Base-by-base conservation (phyloP, 1,139 yeast genomes). In the Magnusiomyces tetraspermus region DNA sequence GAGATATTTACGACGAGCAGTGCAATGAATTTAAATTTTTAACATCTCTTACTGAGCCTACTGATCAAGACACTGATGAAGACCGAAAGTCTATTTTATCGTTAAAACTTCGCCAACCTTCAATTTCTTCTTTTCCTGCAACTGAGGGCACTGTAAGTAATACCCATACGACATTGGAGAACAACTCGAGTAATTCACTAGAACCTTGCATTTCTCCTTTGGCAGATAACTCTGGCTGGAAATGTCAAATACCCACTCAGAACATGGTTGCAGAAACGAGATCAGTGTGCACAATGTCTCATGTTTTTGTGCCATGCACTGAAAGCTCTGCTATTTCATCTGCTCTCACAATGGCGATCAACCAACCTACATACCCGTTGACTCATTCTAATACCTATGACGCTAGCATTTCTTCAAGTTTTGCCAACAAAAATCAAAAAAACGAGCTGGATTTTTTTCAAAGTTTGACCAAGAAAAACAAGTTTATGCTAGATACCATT, bases 251-350 rank as follows among this genome's bases (percentile, higher is more conserved):
- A 37, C 44, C 40, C 21, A 46, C 52, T 1, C 48, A 48, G 6
- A 55, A 59, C 2, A 54, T 50, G n/a, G 58, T 61, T 1, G 63
- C 57, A 4, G 55, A 56, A 49, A 50, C 59, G 36, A 38, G 56
- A 42, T 36, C 57, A 49, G 40, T 58, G 51, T 53, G 60, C 52
- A 47, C 62, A 2, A 58, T 62, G 53, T 62, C 66, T 1, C 64
- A 62, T 46, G 65, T 61, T 15, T 54, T 62, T 19, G 57, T 62
- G 13, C 64, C 67, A 4, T 48, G 58, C 8, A 61, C 49, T 13
- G n/a, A 41, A 30, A 22, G 19, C 21, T 28, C 49, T 4, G 19
- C 33, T 3, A 15, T 40, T 3, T n/a, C 37, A 3, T 22, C 49
- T 11, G 6, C 45, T 11, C 36, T n/a, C 11, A 22, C 26, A 10